Base-by-base conservation (phyloP, 2,329 filamentous ascomycete genomes). In the Cryphonectria radicalis region DNA sequence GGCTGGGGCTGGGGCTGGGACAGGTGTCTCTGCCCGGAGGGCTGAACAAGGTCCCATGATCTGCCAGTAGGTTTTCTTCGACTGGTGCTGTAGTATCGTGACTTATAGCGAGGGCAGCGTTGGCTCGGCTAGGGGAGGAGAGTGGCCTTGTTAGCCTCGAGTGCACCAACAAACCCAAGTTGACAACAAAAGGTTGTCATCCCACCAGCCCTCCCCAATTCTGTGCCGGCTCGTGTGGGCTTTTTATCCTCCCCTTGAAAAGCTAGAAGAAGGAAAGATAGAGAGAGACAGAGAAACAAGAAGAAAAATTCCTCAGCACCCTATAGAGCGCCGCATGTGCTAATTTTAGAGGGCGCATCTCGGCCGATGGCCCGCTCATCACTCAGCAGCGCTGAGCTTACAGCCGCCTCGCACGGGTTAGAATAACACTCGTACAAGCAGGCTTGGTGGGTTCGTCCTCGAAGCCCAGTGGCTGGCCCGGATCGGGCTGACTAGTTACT, bases 311-410 rank as follows among this genome's bases (percentile, higher is more conserved):
- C 25, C 25, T 19, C 55, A 19, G 14, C 14, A 32, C 13, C 14
- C 25, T 19, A 19, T 17, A 32, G 55, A 32, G 55, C 25, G 25
- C 55, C 28, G 13, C 7, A 32, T 32, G 32, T 32, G 55, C 55
- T 59, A 32, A 59, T 32, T 59, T 35, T 59, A 59, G 55, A 32
- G 55, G 11, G 4, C 55, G 14, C 17, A 57, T 35, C 55, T 19
- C 25, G 55, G 25, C 55, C 2, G 25, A 8, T 59, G 25, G 55
- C 28, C 25, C 28, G 28, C 28, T 50, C 55, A 59, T 59, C 55
- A 59, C 55, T 59, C 25, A 59, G 55, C 55, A 32, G 25, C 55
- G 55, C 55, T 59, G 55, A 59, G 25, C 55, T 59, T 32, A 59
- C 55, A 28, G 28, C 55, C 55, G 55, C 55, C 55, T 32, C 53